Evolutionary conservation across 1,284 basidiomycete species (phyloP).

Genomic region (Ganoderma sp.): DNA sequence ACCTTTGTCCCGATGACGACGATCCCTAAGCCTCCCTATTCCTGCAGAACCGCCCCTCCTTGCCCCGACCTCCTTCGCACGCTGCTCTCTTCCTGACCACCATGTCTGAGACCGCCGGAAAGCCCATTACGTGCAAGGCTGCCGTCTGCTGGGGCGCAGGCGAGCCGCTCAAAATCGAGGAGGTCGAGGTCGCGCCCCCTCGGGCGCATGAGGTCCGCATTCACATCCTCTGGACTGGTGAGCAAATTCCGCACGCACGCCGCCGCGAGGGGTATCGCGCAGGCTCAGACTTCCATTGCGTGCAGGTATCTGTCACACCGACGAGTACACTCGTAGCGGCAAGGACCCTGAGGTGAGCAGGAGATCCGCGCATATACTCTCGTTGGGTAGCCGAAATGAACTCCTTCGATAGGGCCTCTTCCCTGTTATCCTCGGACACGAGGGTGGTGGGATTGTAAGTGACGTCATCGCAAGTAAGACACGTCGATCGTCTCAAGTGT

Average conservation of each 20-base stretch:
- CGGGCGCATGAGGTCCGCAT: slow-evolving; percentile 92
- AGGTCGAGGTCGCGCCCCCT: slow-evolving; percentile 93
- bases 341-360: slow-evolving; percentile 85
- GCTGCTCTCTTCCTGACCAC: slow-evolving; percentile 21
- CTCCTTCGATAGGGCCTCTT: slow-evolving; percentile 74
- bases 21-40: slow-evolving; percentile 6
- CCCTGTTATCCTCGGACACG: slow-evolving; percentile 94
- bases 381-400: slow-evolving; percentile 27
- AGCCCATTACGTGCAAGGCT: slow-evolving; percentile 90
- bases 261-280: neutral
- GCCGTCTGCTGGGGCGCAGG: slow-evolving; percentile 97
- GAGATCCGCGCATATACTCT: slow-evolving; percentile 21
- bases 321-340: slow-evolving; percentile 96
- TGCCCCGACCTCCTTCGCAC: slow-evolving; percentile 2
- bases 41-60: neutral
- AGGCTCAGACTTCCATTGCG: neutral
- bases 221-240: slow-evolving; percentile 88
- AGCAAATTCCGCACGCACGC: slow-evolving; percentile 32
- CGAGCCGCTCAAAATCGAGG: slow-evolving; percentile 88
- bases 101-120: slow-evolving; percentile 75
- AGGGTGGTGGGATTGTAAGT: slow-evolving; percentile 84
- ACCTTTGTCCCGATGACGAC: slow-evolving; percentile 22
- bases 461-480: slow-evolving; percentile 4
- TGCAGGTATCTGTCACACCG: slow-evolving; percentile 95
- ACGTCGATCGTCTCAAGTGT: slow-evolving; percentile 5